Conservation (phyloP, 805 yeast genomes). For the Torulaspora delbrueckii region DNA sequence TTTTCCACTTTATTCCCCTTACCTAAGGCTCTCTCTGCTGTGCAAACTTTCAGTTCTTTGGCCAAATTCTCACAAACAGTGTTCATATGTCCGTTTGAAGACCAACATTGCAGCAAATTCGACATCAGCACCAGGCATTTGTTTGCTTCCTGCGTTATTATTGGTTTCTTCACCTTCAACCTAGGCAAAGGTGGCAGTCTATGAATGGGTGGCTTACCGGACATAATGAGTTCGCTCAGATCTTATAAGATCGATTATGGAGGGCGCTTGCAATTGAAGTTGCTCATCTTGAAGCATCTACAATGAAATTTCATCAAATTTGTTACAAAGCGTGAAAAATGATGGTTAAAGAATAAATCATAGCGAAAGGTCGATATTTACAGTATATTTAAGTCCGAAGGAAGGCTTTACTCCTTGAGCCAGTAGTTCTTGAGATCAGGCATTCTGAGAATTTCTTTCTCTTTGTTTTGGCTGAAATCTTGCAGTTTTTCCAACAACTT, state of each 20-base stretch:
- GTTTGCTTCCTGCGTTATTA: constrained; percentile 52
- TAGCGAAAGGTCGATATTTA: neutral
- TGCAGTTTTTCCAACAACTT: constrained; percentile 61
- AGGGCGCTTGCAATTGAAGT: neutral
- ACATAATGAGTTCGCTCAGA: constrained; percentile 18
- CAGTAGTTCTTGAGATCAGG: constrained; percentile 48
- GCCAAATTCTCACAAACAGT: constrained; percentile 61
- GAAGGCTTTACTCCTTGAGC: constrained; percentile 3
- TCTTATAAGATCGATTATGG: neutral
- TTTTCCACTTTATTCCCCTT: constrained; percentile 26
- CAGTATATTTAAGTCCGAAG: neutral
- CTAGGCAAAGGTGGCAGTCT: constrained; percentile 70
- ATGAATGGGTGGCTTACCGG: constrained; percentile 38
- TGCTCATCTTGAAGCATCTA: neutral
- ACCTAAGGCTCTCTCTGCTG: constrained; percentile 40
- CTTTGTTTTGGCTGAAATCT: constrained; percentile 66
- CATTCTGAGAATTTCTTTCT: constrained; percentile 76
- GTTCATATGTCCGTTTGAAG: constrained; percentile 84
- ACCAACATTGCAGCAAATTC: constrained; percentile 89
- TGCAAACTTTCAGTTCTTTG: constrained; percentile 67
- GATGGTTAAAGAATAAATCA: neutral
- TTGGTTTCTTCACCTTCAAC: constrained; percentile 63
- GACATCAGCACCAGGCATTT: constrained; percentile 81
- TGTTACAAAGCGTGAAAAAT: neutral
- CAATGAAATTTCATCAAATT: constrained; percentile 1